These are phyloP conservation scores for Closterium sp. DNA, from an alignment of 139 green algal genomes.

Conservation along the genomic window DNA sequence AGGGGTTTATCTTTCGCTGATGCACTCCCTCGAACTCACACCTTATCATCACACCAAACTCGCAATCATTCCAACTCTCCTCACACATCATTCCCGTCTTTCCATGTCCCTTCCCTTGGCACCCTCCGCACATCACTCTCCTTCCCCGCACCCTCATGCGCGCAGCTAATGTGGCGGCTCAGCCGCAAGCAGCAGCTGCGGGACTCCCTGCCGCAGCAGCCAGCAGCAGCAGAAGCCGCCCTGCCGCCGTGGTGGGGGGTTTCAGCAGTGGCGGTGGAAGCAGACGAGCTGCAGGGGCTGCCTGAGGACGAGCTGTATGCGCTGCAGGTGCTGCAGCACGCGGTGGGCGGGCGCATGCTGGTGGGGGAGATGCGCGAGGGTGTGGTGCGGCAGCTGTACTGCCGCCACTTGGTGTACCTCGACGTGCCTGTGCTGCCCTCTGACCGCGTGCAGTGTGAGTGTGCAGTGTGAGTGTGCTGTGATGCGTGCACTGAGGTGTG, in stretches of 20 bases:
- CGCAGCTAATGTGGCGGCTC: slow-evolving; percentile 77
- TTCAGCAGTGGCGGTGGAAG: not conserved
- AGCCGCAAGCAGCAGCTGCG: slow-evolving; percentile 59
- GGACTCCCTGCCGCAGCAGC: not conserved
- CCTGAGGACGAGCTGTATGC: slow-evolving; percentile 66
- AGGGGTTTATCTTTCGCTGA: too few relatives aligned
- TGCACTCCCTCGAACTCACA: too few relatives aligned
- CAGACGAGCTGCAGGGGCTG: slow-evolving; percentile 64
- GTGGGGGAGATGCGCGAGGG: slow-evolving; percentile 47
- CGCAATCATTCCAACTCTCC: not conserved
- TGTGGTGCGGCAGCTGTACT: slow-evolving; percentile 64
- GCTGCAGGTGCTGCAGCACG: slow-evolving; percentile 47
- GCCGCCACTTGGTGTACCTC: slow-evolving; percentile 78
- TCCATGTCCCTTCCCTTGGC: not conserved
- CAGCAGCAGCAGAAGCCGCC: not conserved
- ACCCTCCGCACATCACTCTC: too few relatives aligned
- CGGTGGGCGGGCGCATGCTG: slow-evolving; percentile 12
- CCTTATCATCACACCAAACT: not conserved
- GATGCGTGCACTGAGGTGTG: too few relatives aligned
- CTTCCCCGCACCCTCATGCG: too few relatives aligned
- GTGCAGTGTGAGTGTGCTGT: too few relatives aligned
- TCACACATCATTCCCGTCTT: not conserved
- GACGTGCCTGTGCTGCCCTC: slow-evolving; percentile 71
- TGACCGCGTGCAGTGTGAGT: slow-evolving; percentile 69
- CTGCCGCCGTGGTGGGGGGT: not conserved